Base-by-base conservation (phyloP, 1,139 yeast species). In the Suhomyces maxii region DNA sequence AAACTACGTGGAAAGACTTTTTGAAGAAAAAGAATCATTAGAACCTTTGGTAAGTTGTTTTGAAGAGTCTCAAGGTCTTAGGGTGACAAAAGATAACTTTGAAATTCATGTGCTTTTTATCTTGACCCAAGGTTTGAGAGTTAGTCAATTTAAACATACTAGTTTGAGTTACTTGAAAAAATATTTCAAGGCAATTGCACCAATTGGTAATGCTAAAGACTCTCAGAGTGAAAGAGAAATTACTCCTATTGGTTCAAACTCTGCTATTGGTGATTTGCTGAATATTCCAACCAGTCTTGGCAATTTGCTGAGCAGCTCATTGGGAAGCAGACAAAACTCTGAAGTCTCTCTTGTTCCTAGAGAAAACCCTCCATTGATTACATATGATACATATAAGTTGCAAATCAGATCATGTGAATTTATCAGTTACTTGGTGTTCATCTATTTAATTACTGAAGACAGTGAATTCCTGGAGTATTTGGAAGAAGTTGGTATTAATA, bases 41-140 rank as follows among this genome's bases (percentile, higher is more conserved):
- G 79, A 70, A 25, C 70, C 73, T 1, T 64, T 68, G 35, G 57
- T 85, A 44, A 61, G 67, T 2, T 65, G 72, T 9, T 68, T 78
- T 52, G 93, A 86, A 55, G 55, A 58, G 0, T 49, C 69, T 13
- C 76, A 76, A 41, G 71, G 68, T 4, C 61, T 82, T 28, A 58
- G 64, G 25, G 63, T 86, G 28, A 63, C 68, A 0, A 62, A 60
- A 36, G 71, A 70, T 4, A 83, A 79, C 57, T 77, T 86, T 55
- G 84, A 86, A 45, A 73, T 76, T 33, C 73, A 82, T 26, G 60
- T 88, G 23, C 67, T 83, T 40, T 73, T 76, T 41, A 61, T 79
- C 11, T 66, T 83, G 30, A 68, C 82, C 2, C 83, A 79, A 57
- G 96, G 96, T 0, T 67, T 88, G 46, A 80, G 81, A 41, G 67